Base-by-base conservation (phyloP, 495 filamentous ascomycete species). In the Talaromyces adpressus region DNA sequence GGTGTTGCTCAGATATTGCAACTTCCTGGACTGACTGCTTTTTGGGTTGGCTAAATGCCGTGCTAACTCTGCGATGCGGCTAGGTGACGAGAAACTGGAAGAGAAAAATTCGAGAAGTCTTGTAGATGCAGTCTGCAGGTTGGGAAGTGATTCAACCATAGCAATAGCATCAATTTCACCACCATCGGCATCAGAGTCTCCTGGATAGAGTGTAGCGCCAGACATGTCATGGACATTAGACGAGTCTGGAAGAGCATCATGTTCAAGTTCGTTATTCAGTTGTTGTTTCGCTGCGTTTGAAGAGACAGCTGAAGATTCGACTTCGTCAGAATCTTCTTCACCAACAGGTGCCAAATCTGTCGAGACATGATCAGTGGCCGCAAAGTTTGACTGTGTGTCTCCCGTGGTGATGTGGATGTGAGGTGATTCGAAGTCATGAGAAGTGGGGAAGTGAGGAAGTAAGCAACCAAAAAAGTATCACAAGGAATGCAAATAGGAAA, bases 151-250 rank as follows among this genome's bases (percentile, higher is more conserved):
- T 29, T 79, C 73, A 5, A 72, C 58, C 71, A 78, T 71, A 41
- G 70, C 61, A 30, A 73, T 66, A 0, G 67, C 63, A 27, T 76
- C 68, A 5, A 68, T 25, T 16, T 70, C 65, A 30, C 34, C 52
- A 2, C 49, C 66, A 11, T 63, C 60, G 1, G 65, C 63, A 54
- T 76, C 74, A 9, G 69, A 69, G 0, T 68, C 67, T 39, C 56
- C 59, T 7, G 64, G 61, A 3, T 75, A 47, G 49, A 78, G 65
- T 1, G 78, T 80, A 2, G 75, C 76, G 14, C 78, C 78, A 18
- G 78, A 77, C 39, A 79, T 71, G 54, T 80, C 76, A 61, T 68
- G 67, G 47, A 73, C 76, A 36, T 79, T 75, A 0, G 72, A 72
- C 8, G 73, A 73, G 20, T 74, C 72, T 6, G 39, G 36, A 51